Evolutionary conservation across 2,329 filamentous ascomycete species (phyloP).

Genomic region (Dothistroma pini): DNA sequence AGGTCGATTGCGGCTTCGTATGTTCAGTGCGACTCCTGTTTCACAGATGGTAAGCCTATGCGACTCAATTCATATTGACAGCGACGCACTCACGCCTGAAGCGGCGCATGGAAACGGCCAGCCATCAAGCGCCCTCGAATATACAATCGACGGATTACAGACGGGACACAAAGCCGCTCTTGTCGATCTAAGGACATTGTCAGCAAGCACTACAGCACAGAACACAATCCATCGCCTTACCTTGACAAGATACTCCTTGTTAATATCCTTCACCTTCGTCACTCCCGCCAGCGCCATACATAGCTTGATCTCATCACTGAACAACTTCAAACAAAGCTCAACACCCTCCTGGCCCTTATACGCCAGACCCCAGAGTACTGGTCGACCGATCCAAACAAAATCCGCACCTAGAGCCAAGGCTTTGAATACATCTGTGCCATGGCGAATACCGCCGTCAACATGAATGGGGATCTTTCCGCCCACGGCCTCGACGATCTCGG

Average conservation of each 20-base stretch:
- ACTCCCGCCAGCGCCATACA: constrained; percentile 42
- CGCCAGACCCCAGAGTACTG: constrained; percentile 50
- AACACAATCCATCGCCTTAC: constrained; percentile 32
- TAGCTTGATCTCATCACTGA: constrained; percentile 38
- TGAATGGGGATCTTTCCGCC: constrained; percentile 55
- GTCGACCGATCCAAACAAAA: constrained; percentile 49
- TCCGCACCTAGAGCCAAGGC: constrained; percentile 52
- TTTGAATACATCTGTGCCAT: constrained; percentile 57
- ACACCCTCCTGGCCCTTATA: constrained; percentile 36
- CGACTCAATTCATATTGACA: too few species aligned
- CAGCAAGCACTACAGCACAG: constrained; percentile 5
- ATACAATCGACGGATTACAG: constrained; percentile 12
- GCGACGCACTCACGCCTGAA: too few species aligned
- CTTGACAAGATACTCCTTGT: constrained; percentile 41
- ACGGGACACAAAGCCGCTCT: constrained; percentile 30
- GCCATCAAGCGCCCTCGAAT: neutral
- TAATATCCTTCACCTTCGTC: constrained; percentile 37
- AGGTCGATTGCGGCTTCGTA: too few species aligned
- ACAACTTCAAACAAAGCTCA: constrained; percentile 44
- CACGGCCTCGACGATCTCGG: constrained; percentile 39
- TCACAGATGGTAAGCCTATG: too few species aligned
- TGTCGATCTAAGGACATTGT: constrained; percentile 23
- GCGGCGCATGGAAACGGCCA: too few species aligned
- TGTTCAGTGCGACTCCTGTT: too few species aligned
- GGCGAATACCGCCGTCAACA: constrained; percentile 57